Conservation (phyloP, 2,329 filamentous ascomycete species). For the Pseudocercospora fijiensis region DNA sequence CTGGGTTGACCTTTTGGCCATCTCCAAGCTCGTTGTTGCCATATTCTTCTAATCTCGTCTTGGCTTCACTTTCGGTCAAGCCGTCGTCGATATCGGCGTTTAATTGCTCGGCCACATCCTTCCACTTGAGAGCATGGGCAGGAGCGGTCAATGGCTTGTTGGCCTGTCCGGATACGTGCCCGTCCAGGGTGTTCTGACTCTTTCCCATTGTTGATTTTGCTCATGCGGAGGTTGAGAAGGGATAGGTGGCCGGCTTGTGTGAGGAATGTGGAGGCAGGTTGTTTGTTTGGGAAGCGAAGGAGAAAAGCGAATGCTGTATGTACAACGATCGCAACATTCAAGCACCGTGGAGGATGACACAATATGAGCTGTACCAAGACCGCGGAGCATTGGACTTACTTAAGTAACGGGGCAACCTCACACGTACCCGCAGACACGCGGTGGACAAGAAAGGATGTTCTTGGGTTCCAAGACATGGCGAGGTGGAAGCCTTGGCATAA, state of each 20-base stretch:
- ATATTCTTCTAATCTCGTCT: conserved; percentile 58
- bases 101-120: conserved; percentile 56
- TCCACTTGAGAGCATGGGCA: conserved; percentile 61
- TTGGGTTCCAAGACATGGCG: conserved; percentile 22
- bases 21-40: conserved; percentile 71
- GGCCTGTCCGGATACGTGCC: conserved; percentile 35
- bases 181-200: conserved; percentile 19
- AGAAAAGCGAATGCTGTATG: conserved; percentile 14
- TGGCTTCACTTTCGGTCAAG: conserved; percentile 60
- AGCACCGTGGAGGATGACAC: conserved; percentile 10
- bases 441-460: conserved; percentile 24
- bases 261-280: conserved; percentile 14
- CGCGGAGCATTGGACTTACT: conserved; percentile 17
- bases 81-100: conserved; percentile 66
- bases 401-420: conserved; percentile 11
- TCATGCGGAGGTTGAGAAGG: conserved; percentile 4
- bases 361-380: conserved; percentile 7
- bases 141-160: conserved; percentile 59
- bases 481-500: conserved; percentile 19
- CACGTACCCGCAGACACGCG: conserved; percentile 3
- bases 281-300: conserved; percentile 10
- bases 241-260: conserved; percentile 2
- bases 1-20: conserved; percentile 65
- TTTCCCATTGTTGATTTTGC: conserved; percentile 20
- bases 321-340: conserved; percentile 5